Evolutionary conservation across 331 rosid genomes (phyloP), one percentile per base, ranked within the genome.

Genomic region (Spiraea crenata): DNA sequence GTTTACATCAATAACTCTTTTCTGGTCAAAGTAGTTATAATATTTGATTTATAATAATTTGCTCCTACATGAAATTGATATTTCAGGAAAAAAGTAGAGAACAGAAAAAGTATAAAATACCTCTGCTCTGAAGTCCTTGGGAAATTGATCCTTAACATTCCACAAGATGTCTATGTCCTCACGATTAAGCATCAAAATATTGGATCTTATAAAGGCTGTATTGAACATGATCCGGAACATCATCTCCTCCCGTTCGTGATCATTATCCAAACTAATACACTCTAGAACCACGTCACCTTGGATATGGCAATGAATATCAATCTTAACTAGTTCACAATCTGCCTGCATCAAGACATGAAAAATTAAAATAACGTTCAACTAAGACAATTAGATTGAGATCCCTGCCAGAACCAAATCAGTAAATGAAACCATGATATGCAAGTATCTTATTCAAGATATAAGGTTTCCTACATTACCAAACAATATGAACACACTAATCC

Each of bases 201-300:
- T 95, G 65, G 99, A 95, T 69, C 93, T 81, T 68, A 95, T 95
- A 85, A 91, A 95, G 73, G 97, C 95, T 5, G 99, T 89, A 79
- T 95, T 95, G 74, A 95, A 95, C 97, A 95, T 95, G 75, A 89
- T 89, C 14, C 96, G 95, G 67, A 95, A 91, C 92, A 95, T 81
- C 97, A 91, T 95, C 76, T 86, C 67, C 80, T 95, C 99, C 15
- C 81, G 91, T 69, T 91, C 93, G 82, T 89, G 79, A 80, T 89
- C 96, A 73, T 82, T 57, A 49, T 89, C 93, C 85, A 95, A 82
- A 82, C 87, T 81, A 72, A 95, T 91, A 73, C 96, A 91, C 85
- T 91, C 96, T 57, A 95, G 92, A 87, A 95, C 96, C 41, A 95
- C 96, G 73, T 95, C 99, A 5, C 97, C 97, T 86, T 91, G 97